Conservation (phyloP, 169 alveolate species). For the Plasmodium relictum region DNA sequence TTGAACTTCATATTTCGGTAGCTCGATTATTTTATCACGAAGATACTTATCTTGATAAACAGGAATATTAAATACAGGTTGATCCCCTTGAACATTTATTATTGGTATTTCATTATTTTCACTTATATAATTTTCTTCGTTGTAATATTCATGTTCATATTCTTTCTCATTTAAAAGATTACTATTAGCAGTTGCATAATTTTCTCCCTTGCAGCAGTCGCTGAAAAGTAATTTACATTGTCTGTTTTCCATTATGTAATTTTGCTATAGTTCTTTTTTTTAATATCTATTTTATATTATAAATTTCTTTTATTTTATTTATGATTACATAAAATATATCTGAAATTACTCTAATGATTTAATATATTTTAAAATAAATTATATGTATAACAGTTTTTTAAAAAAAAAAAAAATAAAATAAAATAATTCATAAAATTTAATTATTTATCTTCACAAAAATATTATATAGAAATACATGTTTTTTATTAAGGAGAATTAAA, state of each 20-base stretch:
- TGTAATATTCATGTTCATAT: conserved; percentile 12
- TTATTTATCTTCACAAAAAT: too few species aligned
- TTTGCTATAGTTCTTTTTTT: background rate
- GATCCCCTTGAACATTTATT: conserved; percentile 89
- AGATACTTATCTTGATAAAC: conserved; percentile 89
- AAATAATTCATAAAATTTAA: too few species aligned
- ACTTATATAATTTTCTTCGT: conserved; percentile 33
- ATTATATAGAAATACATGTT: too few species aligned
- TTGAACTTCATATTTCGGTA: conserved; percentile 86
- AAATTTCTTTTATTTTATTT: background rate
- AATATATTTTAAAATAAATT: too few species aligned
- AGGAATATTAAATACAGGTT: conserved; percentile 89
- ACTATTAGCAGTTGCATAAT: background rate
- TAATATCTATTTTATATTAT: background rate
- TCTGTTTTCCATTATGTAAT: conserved; percentile 28
- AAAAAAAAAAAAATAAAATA: too few species aligned
- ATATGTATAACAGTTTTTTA: too few species aligned
- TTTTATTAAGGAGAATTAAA: too few species aligned
- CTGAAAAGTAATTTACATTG: conserved; percentile 42
- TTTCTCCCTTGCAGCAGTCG: conserved; percentile 41
- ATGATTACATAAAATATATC: too few species aligned
- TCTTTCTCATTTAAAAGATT: background rate
- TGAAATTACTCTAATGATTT: too few species aligned
- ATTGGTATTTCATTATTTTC: conserved; percentile 80
- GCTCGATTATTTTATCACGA: conserved; percentile 88